Conservation (phyloP, 2,329 filamentous ascomycete species). For the Fusarium miscanthi region DNA sequence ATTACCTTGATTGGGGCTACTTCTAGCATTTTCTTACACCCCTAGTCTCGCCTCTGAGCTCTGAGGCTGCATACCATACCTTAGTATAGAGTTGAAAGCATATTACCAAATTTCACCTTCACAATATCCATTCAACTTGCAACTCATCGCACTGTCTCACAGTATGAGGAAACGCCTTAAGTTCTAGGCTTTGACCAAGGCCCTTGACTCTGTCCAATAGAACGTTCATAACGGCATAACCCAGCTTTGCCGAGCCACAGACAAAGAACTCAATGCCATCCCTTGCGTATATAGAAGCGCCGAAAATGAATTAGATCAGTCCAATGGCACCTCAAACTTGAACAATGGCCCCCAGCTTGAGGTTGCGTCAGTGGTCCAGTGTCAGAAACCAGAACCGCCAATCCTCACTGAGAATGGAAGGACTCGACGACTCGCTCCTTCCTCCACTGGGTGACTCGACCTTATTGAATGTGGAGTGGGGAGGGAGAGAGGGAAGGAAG, state of each 20-base stretch:
- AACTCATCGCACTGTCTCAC: slow-evolving; percentile 28
- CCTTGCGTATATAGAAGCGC: slow-evolving; percentile 27
- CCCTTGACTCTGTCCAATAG: slow-evolving; percentile 25
- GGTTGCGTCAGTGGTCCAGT: slow-evolving; percentile 35
- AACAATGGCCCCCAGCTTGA: slow-evolving; percentile 12
- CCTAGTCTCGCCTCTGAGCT: slow-evolving; percentile 18
- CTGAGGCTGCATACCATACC: slow-evolving; percentile 22
- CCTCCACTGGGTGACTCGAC: slow-evolving; percentile 28
- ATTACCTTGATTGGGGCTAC: slow-evolving; percentile 5
- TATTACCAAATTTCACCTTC: background rate
- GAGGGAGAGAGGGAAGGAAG: background rate
- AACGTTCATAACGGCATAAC: slow-evolving; percentile 4
- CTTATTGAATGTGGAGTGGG: background rate
- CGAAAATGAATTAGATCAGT: background rate
- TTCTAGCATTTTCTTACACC: background rate
- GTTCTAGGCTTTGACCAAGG: slow-evolving; percentile 23
- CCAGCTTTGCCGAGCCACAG: slow-evolving; percentile 7
- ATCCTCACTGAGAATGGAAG: slow-evolving; percentile 26
- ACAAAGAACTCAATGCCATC: slow-evolving; percentile 25
- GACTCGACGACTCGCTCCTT: slow-evolving; percentile 26
- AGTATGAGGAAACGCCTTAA: slow-evolving; percentile 31
- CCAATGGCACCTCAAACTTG: slow-evolving; percentile 7
- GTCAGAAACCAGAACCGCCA: slow-evolving; percentile 16
- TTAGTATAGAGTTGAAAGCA: slow-evolving; percentile 15
- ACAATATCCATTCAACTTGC: background rate